These are phyloP conservation scores for Chrysoporthe austroafricana DNA, from an alignment of 2,329 filamentous ascomycete species.

Conservation along the genomic window DNA sequence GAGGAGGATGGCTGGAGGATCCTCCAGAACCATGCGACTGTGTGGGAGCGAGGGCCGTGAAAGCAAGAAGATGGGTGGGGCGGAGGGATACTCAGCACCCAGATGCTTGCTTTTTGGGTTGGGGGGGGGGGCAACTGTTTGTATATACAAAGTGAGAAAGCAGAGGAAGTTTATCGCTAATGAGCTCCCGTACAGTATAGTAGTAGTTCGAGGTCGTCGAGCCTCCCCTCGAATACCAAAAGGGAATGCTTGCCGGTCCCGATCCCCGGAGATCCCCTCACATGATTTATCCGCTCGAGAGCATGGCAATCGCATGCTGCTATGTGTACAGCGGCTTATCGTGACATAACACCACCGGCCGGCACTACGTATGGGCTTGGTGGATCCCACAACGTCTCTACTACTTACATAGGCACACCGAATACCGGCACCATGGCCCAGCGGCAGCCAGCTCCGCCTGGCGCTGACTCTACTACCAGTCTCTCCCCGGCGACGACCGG, in stretches of 20 bases:
- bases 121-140: no score
- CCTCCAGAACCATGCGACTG: no score
- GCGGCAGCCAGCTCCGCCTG: neutral
- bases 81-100: no score
- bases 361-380: neutral
- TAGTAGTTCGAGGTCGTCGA: no score
- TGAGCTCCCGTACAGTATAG: no score
- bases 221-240: neutral
- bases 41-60: no score
- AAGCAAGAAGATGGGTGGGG: no score
- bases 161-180: no score
- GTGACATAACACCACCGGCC: conserved; percentile 6
- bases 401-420: neutral
- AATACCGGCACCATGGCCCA: neutral
- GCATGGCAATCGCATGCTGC: neutral
- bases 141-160: no score
- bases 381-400: no score
- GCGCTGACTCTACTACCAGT: neutral
- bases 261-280: neutral
- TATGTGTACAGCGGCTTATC: neutral
- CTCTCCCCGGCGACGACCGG: neutral
- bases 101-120: no score
- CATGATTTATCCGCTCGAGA: neutral
- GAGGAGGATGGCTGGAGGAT: neutral
- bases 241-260: neutral